phyloP scores from a whole-genome alignment of 768 basidiomycete species.

The Suillus sp. region DNA sequence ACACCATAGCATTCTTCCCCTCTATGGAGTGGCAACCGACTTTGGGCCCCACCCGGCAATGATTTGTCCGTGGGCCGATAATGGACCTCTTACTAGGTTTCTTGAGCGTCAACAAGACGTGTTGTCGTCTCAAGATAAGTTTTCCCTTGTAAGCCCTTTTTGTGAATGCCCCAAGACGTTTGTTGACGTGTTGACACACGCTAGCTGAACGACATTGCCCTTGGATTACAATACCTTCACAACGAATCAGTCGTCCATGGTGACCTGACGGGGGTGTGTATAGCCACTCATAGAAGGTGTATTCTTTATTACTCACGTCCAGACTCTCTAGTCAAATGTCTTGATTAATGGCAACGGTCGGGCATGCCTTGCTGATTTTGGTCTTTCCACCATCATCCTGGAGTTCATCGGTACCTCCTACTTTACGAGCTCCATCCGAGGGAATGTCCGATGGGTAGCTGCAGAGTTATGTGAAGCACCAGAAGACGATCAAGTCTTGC shows the following conservation, averaged over 20 bases:
- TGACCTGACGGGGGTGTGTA: constrained; percentile 13
- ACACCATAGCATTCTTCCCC: constrained; percentile 25
- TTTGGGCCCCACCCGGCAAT: constrained; percentile 25
- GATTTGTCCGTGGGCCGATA: constrained; percentile 26
- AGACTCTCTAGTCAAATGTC: constrained; percentile 9
- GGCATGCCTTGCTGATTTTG: constrained; percentile 47
- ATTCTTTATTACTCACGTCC: not conserved
- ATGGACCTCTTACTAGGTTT: constrained; percentile 20
- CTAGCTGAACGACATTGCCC: constrained; percentile 16
- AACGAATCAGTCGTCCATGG: constrained; percentile 12
- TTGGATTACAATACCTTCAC: constrained; percentile 18
- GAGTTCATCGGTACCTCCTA: constrained; percentile 35
- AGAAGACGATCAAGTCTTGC: not conserved
- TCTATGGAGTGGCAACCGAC: constrained; percentile 23
- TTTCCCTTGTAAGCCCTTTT: constrained; percentile 20
- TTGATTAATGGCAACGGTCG: constrained; percentile 42
- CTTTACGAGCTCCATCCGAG: constrained; percentile 36
- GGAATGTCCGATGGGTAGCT: constrained; percentile 51
- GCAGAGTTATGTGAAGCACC: constrained; percentile 35
- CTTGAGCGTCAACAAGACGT: constrained; percentile 12
- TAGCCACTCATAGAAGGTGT: too few relatives aligned
- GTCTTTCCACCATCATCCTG: constrained; percentile 42
- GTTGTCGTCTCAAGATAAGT: constrained; percentile 16
- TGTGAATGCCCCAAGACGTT: not conserved
- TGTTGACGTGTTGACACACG: not conserved